A percentile compares a stretch with the other conserved stretches of the same genome.
Conservation (phyloP, 441 rosid species). For the Croton setiger region DNA sequence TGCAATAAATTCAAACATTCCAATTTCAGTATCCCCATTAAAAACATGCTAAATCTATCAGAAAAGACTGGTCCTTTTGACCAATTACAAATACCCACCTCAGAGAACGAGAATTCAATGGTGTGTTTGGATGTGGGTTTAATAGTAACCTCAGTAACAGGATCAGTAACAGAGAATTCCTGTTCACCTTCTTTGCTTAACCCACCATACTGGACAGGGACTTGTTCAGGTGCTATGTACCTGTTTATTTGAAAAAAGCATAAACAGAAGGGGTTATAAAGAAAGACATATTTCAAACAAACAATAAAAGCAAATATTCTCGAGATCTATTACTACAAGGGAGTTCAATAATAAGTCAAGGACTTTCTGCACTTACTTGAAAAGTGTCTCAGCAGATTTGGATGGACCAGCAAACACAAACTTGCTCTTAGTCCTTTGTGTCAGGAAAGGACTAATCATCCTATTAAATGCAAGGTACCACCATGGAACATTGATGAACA, state of each 20-base stretch:
- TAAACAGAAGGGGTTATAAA: neutral
- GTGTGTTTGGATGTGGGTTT: conserved; percentile 55
- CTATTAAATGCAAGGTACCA: conserved; percentile 72
- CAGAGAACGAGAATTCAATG: conserved; percentile 49
- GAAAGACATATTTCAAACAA: neutral
- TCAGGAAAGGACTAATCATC: conserved; percentile 82
- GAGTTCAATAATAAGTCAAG: no score
- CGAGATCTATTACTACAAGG: neutral
- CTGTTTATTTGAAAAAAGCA: conserved; percentile 28
- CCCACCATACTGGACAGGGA: conserved; percentile 79
- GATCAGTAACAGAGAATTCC: conserved; percentile 46
- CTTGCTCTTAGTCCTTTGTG: conserved; percentile 80
- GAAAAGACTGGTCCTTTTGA: no score
- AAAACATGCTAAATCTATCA: no score
- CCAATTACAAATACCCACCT: conserved; percentile 33
- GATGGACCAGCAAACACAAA: conserved; percentile 66
- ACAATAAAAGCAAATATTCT: neutral
- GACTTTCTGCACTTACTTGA: conserved; percentile 53
- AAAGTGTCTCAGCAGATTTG: conserved; percentile 62
- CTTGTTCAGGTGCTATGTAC: conserved; percentile 65
- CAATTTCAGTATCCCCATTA: no score
- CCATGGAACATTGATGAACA: conserved; percentile 88
- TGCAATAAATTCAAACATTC: conserved; percentile 21
- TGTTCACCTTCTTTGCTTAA: conserved; percentile 55
- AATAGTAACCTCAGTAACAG: conserved; percentile 50